Evolutionary conservation across 306 rosid species (phyloP).

Genomic region (Sesbania bispinosa): DNA sequence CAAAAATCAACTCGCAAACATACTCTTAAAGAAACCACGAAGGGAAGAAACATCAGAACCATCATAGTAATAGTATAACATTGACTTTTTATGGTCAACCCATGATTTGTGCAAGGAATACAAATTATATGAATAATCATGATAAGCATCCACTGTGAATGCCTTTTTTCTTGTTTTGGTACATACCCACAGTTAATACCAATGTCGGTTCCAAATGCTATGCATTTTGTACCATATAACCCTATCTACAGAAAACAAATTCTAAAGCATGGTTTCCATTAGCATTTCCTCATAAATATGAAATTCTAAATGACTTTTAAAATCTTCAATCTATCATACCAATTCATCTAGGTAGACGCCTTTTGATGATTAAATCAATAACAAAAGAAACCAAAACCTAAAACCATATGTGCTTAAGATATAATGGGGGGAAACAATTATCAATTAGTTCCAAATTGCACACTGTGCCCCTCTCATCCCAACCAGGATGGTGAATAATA

Average conservation of each 20-base stretch:
- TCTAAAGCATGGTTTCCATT: conserved; percentile 1
- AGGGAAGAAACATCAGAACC: background rate
- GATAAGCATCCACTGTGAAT: background rate
- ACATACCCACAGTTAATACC: background rate
- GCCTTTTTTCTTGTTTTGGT: background rate
- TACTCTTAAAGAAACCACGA: background rate
- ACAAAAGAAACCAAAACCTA: background rate
- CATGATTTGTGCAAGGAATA: background rate
- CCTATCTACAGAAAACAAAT: background rate
- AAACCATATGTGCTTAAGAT: conserved; percentile 1
- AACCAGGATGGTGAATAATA: background rate
- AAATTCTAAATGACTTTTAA: conserved; percentile 12
- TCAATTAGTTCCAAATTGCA: conserved; percentile 14
- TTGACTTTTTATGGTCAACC: background rate
- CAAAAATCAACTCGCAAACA: too few species aligned
- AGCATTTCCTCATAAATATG: conserved; percentile 9
- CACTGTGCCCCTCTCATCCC: conserved; percentile 5
- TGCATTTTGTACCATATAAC: background rate
- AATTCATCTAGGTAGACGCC: background rate
- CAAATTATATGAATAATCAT: background rate
- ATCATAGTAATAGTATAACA: background rate
- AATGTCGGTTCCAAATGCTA: background rate
- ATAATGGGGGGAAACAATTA: background rate
- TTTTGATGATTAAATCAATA: background rate
- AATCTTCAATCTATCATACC: conserved; percentile 1